These are phyloP conservation scores for Boletus pseudopeckii DNA, from an alignment of 768 basidiomycete genomes.

Conservation along the genomic window DNA sequence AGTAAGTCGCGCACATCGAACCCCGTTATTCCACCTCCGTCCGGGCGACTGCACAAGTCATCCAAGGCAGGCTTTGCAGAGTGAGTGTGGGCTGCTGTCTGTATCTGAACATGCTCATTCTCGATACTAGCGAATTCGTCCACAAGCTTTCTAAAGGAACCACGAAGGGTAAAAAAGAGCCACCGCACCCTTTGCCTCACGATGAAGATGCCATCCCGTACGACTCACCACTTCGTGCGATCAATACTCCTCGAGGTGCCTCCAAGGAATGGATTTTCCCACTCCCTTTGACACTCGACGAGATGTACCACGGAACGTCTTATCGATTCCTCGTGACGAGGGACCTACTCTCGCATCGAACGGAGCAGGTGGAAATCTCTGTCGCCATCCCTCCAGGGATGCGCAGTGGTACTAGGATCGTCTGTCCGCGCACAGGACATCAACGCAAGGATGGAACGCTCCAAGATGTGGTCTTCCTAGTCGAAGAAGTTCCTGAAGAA, in stretches of 20 bases:
- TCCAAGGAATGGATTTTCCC: conserved; percentile 69
- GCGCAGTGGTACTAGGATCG: conserved; percentile 55
- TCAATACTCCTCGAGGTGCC: conserved; percentile 37
- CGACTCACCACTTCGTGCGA: conserved; percentile 39
- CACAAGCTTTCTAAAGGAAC: conserved; percentile 25
- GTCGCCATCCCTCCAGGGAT: conserved; percentile 62
- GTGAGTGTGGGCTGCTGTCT: conserved; percentile 17
- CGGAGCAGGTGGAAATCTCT: conserved; percentile 54
- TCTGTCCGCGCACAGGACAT: conserved; percentile 65
- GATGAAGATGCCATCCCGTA: conserved; percentile 23
- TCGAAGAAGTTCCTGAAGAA: conserved; percentile 57
- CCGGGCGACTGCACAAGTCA: conserved; percentile 20
- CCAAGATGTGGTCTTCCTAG: conserved; percentile 66
- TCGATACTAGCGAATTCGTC: conserved; percentile 26
- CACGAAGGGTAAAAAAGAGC: conserved; percentile 3
- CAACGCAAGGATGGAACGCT: conserved; percentile 52
- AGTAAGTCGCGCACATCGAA: conserved; percentile 18
- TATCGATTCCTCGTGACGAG: conserved; percentile 62
- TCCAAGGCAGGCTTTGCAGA: conserved; percentile 26
- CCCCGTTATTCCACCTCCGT: conserved; percentile 30
- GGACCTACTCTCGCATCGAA: conserved; percentile 45
- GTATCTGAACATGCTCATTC: conserved; percentile 4
- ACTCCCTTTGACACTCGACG: conserved; percentile 57
- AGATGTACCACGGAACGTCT: conserved; percentile 53
- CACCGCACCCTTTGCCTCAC: not conserved